Evolutionary conservation across 768 basidiomycete species (phyloP), one percentile per base, ranked within the genome.

Genomic region (Chalciporus chontae): DNA sequence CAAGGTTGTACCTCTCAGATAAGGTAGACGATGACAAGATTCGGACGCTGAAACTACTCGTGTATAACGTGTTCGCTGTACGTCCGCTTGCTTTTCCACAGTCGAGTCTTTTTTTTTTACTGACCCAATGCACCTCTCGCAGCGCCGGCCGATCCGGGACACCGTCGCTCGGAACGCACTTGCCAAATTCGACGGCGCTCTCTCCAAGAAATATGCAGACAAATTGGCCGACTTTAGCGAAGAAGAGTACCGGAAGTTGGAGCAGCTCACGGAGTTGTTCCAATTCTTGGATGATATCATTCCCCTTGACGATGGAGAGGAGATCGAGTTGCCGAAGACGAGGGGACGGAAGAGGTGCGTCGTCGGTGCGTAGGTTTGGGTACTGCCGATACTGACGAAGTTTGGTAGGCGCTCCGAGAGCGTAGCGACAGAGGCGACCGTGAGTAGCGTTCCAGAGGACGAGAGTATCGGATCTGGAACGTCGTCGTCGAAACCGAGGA

Each of bases 211-310:
- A 59, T 92, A 84, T 54, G 79, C 81, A 32, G 75, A 79, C 47
- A 82, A 86, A 57, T 70, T 93, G 11, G 81, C 83, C 52, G 77
- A 77, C 51, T 85, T 90, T 64, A 81, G 76, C 51, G 86, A 89
- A 59, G 84, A 79, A 34, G 85, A 90, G 38, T 83, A 80, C 51
- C 71, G 84, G 51, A 73, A 84, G 47, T 71, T 90, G 3, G 78
- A 83, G 45, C 71, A 79, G 24, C 75, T 88, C 23, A 76, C 80
- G 36, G 76, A 79, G 0, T 59, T 87, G 23, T 90, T 90, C 60
- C 74, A 78, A 40, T 86, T 87, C 62, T 58, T 90, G 63, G 88
- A 90, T 54, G 79, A 82, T 9, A 78, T 90, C 38, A 74, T 86
- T 37, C 83, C 87, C 2, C 67, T 81, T 37, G 83, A 81, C n/a